Conservation (phyloP, 345 rosid species). For the Zanthoxylum bungeanum region DNA sequence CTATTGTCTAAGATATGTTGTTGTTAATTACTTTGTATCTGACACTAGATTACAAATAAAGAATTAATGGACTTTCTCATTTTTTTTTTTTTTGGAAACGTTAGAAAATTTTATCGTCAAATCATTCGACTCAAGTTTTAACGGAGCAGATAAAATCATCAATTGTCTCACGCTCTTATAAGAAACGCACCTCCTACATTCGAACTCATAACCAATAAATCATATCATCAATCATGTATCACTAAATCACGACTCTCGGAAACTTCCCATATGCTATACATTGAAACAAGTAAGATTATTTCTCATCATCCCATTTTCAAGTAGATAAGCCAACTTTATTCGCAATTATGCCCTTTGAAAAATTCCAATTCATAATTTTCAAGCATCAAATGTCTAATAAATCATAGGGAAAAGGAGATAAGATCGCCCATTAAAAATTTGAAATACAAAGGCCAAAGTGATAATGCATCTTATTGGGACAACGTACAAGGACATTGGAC, state of each 20-base stretch:
- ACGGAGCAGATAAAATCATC: too few relatives aligned
- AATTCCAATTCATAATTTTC: background rate
- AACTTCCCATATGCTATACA: background rate
- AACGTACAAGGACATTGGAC: background rate
- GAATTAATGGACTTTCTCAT: background rate
- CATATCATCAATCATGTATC: too few relatives aligned
- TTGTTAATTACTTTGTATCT: background rate
- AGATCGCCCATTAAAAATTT: background rate
- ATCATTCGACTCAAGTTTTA: too few relatives aligned
- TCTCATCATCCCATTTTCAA: conserved; percentile 1
- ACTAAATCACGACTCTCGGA: too few relatives aligned
- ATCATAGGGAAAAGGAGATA: background rate
- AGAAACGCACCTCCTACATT: too few relatives aligned
- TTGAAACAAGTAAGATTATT: background rate
- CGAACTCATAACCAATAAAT: too few relatives aligned
- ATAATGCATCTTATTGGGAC: background rate
- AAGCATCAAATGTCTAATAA: background rate
- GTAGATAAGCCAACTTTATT: conserved; percentile 7
- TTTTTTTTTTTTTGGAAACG: too few relatives aligned
- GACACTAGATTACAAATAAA: background rate
- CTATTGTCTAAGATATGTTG: background rate
- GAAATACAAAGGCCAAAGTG: background rate
- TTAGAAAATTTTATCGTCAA: too few relatives aligned
- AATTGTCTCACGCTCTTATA: too few relatives aligned
- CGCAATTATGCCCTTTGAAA: background rate